phyloP scores from a whole-genome alignment of 768 basidiomycete species.

The Termitomyces sp. region DNA sequence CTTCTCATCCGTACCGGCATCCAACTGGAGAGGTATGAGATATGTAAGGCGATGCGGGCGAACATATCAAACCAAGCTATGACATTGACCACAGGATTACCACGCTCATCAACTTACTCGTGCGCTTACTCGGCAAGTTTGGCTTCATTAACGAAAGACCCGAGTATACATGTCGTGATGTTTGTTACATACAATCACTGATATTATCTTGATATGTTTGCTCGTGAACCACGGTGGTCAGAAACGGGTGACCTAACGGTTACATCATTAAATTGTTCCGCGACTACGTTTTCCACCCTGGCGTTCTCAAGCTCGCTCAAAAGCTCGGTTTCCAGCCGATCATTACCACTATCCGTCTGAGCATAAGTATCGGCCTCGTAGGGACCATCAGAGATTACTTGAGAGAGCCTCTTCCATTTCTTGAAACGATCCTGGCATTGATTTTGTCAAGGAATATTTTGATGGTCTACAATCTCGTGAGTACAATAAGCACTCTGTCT shows the following conservation, averaged over 20 bases:
- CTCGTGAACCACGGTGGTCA: slow-evolving; percentile 95
- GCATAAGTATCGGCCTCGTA: neutral
- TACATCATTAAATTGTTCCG: slow-evolving; percentile 98
- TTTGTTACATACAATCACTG: neutral
- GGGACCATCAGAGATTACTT: slow-evolving; percentile 34
- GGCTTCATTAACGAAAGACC: slow-evolving; percentile 99
- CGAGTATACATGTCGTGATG: slow-evolving; percentile 52
- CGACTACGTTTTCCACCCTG: slow-evolving; percentile 98
- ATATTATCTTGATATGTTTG: slow-evolving; percentile 52
- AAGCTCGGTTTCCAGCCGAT: too few relatives aligned
- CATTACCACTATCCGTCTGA: slow-evolving; percentile 58
- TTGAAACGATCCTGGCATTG: slow-evolving; percentile 56
- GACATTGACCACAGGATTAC: slow-evolving; percentile 88
- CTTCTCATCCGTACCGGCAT: slow-evolving; percentile 89
- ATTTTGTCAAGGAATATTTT: too few relatives aligned
- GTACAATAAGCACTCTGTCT: neutral
- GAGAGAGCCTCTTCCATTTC: slow-evolving; percentile 85
- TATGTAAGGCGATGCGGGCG: neutral
- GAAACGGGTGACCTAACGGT: slow-evolving; percentile 94
- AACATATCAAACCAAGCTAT: slow-evolving; percentile 59
- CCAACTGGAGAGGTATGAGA: slow-evolving; percentile 49
- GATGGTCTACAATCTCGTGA: slow-evolving; percentile 39
- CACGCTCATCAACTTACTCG: slow-evolving; percentile 88
- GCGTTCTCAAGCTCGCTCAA: too few relatives aligned
- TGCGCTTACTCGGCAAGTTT: slow-evolving; percentile 87